A percentile compares a stretch with the other conserved stretches of the same genome.
phyloP scores from a whole-genome alignment of 2,329 filamentous ascomycete species.

The Fusarium stilboides region DNA sequence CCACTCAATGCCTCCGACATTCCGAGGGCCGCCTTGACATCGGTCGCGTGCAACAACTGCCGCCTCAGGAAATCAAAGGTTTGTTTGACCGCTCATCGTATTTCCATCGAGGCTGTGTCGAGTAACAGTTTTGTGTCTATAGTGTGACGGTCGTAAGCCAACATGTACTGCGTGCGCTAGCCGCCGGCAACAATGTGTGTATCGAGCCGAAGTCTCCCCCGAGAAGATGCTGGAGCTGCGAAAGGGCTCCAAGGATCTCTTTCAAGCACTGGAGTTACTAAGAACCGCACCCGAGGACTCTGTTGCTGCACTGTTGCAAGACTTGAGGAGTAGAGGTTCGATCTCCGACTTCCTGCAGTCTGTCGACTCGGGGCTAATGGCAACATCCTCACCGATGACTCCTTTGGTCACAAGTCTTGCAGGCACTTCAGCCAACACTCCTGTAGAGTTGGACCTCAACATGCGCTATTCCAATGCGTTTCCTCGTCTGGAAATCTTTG shows the following conservation, averaged over 20 bases:
- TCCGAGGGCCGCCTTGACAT: conserved; percentile 15
- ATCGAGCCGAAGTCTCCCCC: conserved; percentile 26
- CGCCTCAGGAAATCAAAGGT: conserved; percentile 30
- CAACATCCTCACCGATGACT: not conserved
- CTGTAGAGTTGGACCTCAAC: conserved; percentile 15
- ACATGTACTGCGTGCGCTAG: conserved; percentile 28
- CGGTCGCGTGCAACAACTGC: conserved; percentile 34
- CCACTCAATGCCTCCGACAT: conserved; percentile 13
- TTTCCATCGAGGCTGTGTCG: too few relatives aligned
- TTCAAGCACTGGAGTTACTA: conserved; percentile 20
- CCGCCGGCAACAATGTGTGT: conserved; percentile 23
- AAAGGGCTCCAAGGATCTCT: conserved; percentile 12
- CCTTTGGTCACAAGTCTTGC: not conserved
- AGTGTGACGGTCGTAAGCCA: conserved; percentile 33
- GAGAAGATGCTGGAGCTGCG: conserved; percentile 24
- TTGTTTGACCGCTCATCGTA: not conserved
- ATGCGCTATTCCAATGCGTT: conserved; percentile 13
- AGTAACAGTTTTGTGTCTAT: conserved; percentile 10
- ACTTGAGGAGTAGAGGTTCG: conserved; percentile 2
- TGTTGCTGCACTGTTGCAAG: not conserved
- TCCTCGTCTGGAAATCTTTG: not conserved
- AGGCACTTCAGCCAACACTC: not conserved
- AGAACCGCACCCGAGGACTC: conserved; percentile 1
- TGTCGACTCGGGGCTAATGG: not conserved
- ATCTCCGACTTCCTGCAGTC: conserved; percentile 20